These are phyloP conservation scores for Trichophyton benhamiae DNA, from an alignment of 2,329 filamentous ascomycete genomes.

Conservation along the genomic window DNA sequence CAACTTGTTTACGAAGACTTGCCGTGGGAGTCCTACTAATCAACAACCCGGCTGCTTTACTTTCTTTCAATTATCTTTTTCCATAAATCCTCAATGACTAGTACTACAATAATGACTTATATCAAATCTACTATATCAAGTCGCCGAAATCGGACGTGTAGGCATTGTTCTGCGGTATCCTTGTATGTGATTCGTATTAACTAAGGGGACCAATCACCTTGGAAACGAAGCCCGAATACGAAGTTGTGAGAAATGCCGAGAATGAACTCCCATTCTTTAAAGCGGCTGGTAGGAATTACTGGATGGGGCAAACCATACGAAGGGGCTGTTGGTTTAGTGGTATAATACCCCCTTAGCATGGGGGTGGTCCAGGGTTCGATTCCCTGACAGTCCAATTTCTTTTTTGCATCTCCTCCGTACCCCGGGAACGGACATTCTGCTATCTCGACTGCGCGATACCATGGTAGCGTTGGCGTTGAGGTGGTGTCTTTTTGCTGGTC, in stretches of 20 bases:
- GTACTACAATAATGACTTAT: background rate
- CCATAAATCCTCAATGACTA: background rate
- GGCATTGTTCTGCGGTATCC: background rate
- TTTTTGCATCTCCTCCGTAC: background rate
- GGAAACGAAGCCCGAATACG: background rate
- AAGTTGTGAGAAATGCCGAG: background rate
- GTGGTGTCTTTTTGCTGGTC: background rate
- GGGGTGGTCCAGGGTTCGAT: conserved; percentile 1
- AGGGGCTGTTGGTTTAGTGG: background rate
- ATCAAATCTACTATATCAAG: background rate
- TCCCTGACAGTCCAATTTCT: background rate
- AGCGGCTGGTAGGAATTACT: background rate
- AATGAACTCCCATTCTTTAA: background rate
- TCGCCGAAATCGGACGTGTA: background rate
- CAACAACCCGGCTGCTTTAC: too few species aligned
- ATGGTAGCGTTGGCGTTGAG: background rate
- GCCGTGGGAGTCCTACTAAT: too few species aligned
- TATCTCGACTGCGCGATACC: too few species aligned
- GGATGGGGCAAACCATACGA: background rate
- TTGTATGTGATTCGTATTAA: background rate
- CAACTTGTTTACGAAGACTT: too few species aligned
- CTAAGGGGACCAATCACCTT: background rate
- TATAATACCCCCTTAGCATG: conserved; percentile 2
- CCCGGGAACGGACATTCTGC: background rate
- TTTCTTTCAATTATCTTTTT: too few species aligned